Evolutionary conservation across 169 alveolate species (phyloP), one percentile per base, ranked within the genome.

Genomic region (Pseudocohnilembus persalinus): DNA sequence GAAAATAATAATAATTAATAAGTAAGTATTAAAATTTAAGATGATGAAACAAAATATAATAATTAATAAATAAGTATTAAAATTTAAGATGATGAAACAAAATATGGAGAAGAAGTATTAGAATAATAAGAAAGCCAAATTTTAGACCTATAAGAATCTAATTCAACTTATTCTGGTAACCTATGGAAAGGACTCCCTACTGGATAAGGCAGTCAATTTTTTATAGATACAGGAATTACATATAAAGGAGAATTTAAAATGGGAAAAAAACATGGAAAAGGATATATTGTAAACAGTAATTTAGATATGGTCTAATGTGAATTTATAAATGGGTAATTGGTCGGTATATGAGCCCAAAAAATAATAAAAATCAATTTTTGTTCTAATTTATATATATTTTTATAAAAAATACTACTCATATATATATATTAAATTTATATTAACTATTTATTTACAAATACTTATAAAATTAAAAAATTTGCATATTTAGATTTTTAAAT

Each of bases 321-420:
- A 82, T 82, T 73, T 35, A 76, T 73, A 33, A 29, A 82, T 33
- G 87, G 73, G 49, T n/a, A 73, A 30, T 31, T 73, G 25, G 64
- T 80, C 27, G 87, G 87, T 27, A 82, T 82, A 34, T 82, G 87
- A 82, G n/a, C n/a, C n/a, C n/a, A n/a, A n/a, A n/a, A n/a, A n/a
- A n/a, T n/a, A n/a, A n/a, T n/a, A n/a, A n/a, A n/a, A n/a, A n/a
- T n/a, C n/a, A n/a, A n/a, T n/a, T n/a, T n/a, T n/a, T n/a, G n/a
- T n/a, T n/a, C n/a, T n/a, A n/a, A n/a, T n/a, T n/a, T n/a, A n/a
- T n/a, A n/a, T n/a, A n/a, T n/a, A n/a, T n/a, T n/a, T n/a, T n/a
- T n/a, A n/a, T n/a, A n/a, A n/a, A n/a, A n/a, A n/a, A n/a, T n/a
- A n/a, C n/a, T n/a, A n/a, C n/a, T n/a, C n/a, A n/a, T n/a, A n/a